phyloP scores from a whole-genome alignment of 345 rosid species.

The Balakata baccata region DNA sequence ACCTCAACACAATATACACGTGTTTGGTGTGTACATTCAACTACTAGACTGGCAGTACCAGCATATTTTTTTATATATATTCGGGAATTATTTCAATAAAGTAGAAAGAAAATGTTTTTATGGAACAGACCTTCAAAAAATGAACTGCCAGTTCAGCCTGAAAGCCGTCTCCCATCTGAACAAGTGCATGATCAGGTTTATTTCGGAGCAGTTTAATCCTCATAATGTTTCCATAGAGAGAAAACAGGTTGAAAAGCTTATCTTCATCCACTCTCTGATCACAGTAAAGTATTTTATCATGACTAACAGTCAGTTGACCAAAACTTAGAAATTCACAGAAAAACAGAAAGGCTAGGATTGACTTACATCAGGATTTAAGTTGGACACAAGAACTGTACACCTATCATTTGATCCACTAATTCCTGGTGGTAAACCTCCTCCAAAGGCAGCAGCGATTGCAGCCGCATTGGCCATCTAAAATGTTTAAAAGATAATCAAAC shows the following conservation, averaged over 20 bases:
- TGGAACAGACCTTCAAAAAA: slow-evolving; percentile 70
- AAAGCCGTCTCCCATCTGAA: slow-evolving; percentile 98
- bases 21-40: neutral
- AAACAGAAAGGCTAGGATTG: slow-evolving; percentile 2
- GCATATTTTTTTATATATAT: neutral
- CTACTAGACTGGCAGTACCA: no score
- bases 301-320: slow-evolving; percentile 3
- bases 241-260: slow-evolving; percentile 91
- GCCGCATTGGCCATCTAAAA: slow-evolving; percentile 81
- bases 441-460: slow-evolving; percentile 94
- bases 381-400: slow-evolving; percentile 84
- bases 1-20: neutral
- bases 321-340: slow-evolving; percentile 1
- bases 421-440: slow-evolving; percentile 96
- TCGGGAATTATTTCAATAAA: neutral
- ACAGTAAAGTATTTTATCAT: slow-evolving; percentile 13
- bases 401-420: slow-evolving; percentile 90
- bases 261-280: slow-evolving; percentile 82
- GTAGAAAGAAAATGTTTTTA: neutral
- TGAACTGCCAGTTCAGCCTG: slow-evolving; percentile 97
- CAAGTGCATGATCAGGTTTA: slow-evolving; percentile 96
- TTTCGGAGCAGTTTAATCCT: slow-evolving; percentile 90
- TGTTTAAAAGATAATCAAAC: neutral
- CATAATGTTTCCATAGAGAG: slow-evolving; percentile 91
- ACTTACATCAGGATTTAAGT: slow-evolving; percentile 86